phyloP scores from a whole-genome alignment of 176 grass and related monocot genomes.

The Musa troglodytarum region DNA sequence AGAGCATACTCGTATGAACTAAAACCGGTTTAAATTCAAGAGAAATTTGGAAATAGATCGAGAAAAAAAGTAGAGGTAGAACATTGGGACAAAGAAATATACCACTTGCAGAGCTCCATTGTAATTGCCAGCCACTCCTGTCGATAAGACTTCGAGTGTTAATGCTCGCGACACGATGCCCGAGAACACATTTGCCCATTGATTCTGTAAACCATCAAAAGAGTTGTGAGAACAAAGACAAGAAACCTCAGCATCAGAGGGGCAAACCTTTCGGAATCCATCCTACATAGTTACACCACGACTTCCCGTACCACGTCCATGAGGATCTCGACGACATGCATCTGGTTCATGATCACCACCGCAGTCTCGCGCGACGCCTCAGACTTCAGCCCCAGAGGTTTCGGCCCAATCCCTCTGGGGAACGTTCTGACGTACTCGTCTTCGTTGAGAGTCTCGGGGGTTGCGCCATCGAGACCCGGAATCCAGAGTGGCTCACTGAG shows the following conservation, averaged over 20 bases:
- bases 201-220: not conserved
- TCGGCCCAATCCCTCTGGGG: slow-evolving; percentile 6
- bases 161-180: slow-evolving; percentile 9
- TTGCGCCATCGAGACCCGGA: slow-evolving; percentile 5
- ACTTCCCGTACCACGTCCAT: slow-evolving; percentile 1
- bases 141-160: slow-evolving; percentile 6
- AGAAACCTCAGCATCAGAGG: not conserved
- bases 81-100: not conserved
- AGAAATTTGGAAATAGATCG: too few species aligned
- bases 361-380: slow-evolving; percentile 13
- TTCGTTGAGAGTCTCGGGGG: slow-evolving; percentile 6
- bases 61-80: too few species aligned
- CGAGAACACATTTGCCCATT: slow-evolving; percentile 10
- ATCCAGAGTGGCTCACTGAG: slow-evolving; percentile 60
- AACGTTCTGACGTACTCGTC: slow-evolving; percentile 8
- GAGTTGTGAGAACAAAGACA: not conserved
- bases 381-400: not conserved
- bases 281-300: not conserved
- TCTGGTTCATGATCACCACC: slow-evolving; percentile 19
- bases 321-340: slow-evolving; percentile 5
- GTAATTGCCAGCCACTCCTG: slow-evolving; percentile 13
- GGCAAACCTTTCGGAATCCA: not conserved
- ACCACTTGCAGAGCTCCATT: slow-evolving; percentile 18
- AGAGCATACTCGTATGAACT: too few species aligned
- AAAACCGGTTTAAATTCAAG: too few species aligned